Base-by-base conservation (phyloP, 1,284 basidiomycete species). In the Malassezia psittaci region DNA sequence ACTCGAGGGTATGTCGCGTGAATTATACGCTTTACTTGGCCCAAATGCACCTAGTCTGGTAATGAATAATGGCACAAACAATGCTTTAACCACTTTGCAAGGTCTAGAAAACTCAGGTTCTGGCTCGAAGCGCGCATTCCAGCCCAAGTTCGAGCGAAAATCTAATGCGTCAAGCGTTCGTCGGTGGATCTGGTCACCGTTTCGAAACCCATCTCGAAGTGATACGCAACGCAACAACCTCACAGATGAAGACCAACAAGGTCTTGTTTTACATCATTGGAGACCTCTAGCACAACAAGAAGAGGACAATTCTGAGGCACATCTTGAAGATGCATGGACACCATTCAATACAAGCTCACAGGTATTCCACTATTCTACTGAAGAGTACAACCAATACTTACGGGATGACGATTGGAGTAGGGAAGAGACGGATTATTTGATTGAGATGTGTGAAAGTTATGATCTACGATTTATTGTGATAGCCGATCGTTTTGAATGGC, bases 341-440 rank as follows among this genome's bases (percentile, higher is more conserved):
- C 85, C 84, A 65, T 94, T 89, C 77, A 86, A 88, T 74, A 79
- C 85, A 6, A 80, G 81, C 51, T 79, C 84, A 0, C 80, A 82
- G 9, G 77, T 82, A 1, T 89, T 87, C 77, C 81, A 81, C 43
- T 99, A 96, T 77, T 85, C 88, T 11, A 83, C 86, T 66, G 88
- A 90, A 59, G 94, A 98, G 77, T 99, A 98, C 74, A 82, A 83
- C 10, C 81, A 82, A 35, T 81, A 85, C 61, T 78, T 96, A 2
- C 81, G 86, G 77, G 90, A 96, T 72, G 79, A 79, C 15, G 84
- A 86, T 56, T 98, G 94, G 94, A 83, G 88, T 0, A 86, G 86
- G 63, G 88, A 91, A 67, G 91, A 98, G 77, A 96, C 94, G 0
- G 86, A 90, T 70, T 90, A 96, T 70, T 80, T 99, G 0, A 93